phyloP scores from a whole-genome alignment of 129 eudicot species.

The Helianthus annuus region HanXRQr2.0-SUNRISE NC_035447.2:132392733-132393232 shows the following conservation, averaged over 20 bases:
- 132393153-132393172: slow-evolving; percentile 53
- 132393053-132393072: slow-evolving; percentile 74
- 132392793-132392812: too few species aligned
- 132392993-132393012: slow-evolving; percentile 26
- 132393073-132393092: slow-evolving; percentile 64
- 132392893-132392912: slow-evolving; percentile 22
- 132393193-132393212: slow-evolving; percentile 49
- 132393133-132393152: slow-evolving; percentile 70
- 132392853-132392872: neutral
- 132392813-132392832: neutral
- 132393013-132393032: slow-evolving; percentile 32
- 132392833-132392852: slow-evolving; percentile 1
- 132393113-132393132: slow-evolving; percentile 81
- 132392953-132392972: neutral
- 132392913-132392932: slow-evolving; percentile 10
- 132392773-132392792: too few species aligned
- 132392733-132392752: too few species aligned
- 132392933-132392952: neutral
- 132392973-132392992: neutral
- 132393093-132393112: slow-evolving; percentile 72
- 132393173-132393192: slow-evolving; percentile 71
- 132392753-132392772: too few species aligned
- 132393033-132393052: slow-evolving; percentile 68
- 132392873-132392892: slow-evolving; percentile 18
- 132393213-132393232: too few species aligned